Conservation (phyloP, 345 rosid genomes). For the Eucalyptus polyanthemos region DNA sequence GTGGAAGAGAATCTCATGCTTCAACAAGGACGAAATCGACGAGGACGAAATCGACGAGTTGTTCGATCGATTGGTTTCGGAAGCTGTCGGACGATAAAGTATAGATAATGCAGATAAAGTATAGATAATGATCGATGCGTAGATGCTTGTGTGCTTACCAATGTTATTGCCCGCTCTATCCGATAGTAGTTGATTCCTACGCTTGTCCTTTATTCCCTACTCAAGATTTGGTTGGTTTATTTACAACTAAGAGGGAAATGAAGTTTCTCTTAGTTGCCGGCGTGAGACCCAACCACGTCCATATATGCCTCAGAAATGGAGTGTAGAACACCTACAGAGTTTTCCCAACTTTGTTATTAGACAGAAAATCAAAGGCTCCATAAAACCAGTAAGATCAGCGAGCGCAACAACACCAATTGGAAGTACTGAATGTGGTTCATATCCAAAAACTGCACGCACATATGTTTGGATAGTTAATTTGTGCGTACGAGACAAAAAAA, state of each 20-base stretch:
- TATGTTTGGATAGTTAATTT: not conserved
- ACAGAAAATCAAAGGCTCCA: not conserved
- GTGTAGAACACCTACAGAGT: conserved; percentile 58
- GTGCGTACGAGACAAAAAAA: not conserved
- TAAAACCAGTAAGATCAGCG: conserved; percentile 61
- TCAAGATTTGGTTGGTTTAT: too few relatives aligned
- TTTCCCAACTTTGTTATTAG: not conserved
- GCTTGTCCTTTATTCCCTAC: too few relatives aligned
- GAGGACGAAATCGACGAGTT: too few relatives aligned
- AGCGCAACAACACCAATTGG: conserved; percentile 75
- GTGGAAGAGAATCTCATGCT: too few relatives aligned
- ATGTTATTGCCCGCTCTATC: too few relatives aligned
- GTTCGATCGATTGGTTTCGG: too few relatives aligned
- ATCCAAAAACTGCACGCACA: conserved; percentile 60
- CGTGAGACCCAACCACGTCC: conserved; percentile 90
- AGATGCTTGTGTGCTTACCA: too few relatives aligned
- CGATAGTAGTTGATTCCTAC: too few relatives aligned
- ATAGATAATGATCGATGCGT: too few relatives aligned
- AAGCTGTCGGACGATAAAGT: too few relatives aligned
- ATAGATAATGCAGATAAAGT: too few relatives aligned
- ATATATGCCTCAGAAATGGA: conserved; percentile 83
- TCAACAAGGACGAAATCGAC: too few relatives aligned
- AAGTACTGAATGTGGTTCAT: conserved; percentile 90
- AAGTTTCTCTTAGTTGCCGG: conserved; percentile 83
- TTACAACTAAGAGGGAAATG: conserved; percentile 51